phyloP scores from a whole-genome alignment of 2,329 filamentous ascomycete species.

The Exophiala xenobiotica region DNA sequence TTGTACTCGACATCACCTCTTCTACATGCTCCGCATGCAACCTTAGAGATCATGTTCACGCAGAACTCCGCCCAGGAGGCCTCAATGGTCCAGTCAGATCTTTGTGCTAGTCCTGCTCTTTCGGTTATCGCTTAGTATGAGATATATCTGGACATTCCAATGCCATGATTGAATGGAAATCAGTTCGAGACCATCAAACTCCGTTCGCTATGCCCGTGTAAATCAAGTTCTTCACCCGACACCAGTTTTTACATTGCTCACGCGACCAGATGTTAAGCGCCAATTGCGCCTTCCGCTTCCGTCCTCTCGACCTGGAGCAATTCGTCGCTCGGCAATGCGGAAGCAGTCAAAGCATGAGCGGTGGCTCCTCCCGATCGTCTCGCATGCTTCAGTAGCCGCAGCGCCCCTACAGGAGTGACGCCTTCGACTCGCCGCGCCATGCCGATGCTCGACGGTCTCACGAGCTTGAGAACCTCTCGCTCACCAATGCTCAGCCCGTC shows the following conservation, averaged over 20 bases:
- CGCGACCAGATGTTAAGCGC: not conserved
- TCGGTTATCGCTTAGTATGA: too few species aligned
- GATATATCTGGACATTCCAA: not conserved
- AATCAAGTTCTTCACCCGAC: not conserved
- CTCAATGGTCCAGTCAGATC: too few species aligned
- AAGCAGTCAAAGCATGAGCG: not conserved
- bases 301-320: constrained; percentile 6
- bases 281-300: not conserved
- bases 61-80: not conserved
- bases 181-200: too few species aligned
- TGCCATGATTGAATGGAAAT: too few species aligned
- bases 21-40: too few species aligned
- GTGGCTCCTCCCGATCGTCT: constrained; percentile 28
- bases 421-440: constrained; percentile 89
- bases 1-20: too few species aligned
- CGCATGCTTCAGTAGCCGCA: constrained; percentile 46
- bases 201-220: not conserved
- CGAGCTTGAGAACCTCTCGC: constrained; percentile 65
- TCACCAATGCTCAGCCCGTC: constrained; percentile 78
- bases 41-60: not conserved
- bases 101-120: too few species aligned
- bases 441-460: constrained; percentile 78
- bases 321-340: constrained; percentile 2
- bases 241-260: not conserved
- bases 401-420: constrained; percentile 48